Evolutionary conservation across 2,329 filamentous ascomycete genomes (phyloP).

Genomic region (Tolypocladium sp.): DNA sequence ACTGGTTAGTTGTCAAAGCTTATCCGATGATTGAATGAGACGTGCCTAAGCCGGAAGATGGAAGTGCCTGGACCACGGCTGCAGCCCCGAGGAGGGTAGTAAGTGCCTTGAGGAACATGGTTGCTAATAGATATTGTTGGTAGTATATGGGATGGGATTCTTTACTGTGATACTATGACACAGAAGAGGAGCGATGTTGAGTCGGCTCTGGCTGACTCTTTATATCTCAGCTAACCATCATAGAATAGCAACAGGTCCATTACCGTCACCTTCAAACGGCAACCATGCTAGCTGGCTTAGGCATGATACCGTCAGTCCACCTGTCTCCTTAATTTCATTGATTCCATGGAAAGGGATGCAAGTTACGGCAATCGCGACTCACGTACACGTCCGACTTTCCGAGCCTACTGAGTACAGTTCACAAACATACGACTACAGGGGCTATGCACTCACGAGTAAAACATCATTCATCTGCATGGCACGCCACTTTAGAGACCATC

Average conservation of each 20-base stretch:
- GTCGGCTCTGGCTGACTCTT: neutral
- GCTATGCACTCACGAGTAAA: neutral
- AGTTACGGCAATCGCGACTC: neutral
- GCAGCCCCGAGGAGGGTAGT: neutral
- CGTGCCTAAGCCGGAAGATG: neutral
- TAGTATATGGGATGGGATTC: too few species aligned
- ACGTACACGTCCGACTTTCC: neutral
- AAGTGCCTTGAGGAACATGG: neutral
- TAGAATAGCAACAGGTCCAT: too few species aligned
- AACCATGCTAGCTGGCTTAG: too few species aligned
- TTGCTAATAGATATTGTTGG: neutral
- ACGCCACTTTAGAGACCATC: neutral
- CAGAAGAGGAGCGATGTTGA: neutral
- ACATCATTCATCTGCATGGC: neutral
- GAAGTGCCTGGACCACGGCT: neutral
- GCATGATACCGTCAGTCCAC: too few species aligned
- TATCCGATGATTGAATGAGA: too few species aligned
- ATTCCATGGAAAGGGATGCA: neutral
- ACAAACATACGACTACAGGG: too few species aligned
- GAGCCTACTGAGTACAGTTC: neutral
- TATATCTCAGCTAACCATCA: too few species aligned
- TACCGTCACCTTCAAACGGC: too few species aligned
- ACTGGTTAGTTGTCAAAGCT: neutral
- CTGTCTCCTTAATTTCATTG: too few species aligned
- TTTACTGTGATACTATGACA: too few species aligned